Conservation (phyloP, 2,329 filamentous ascomycete species). For the Davidsoniella virescens region DNA sequence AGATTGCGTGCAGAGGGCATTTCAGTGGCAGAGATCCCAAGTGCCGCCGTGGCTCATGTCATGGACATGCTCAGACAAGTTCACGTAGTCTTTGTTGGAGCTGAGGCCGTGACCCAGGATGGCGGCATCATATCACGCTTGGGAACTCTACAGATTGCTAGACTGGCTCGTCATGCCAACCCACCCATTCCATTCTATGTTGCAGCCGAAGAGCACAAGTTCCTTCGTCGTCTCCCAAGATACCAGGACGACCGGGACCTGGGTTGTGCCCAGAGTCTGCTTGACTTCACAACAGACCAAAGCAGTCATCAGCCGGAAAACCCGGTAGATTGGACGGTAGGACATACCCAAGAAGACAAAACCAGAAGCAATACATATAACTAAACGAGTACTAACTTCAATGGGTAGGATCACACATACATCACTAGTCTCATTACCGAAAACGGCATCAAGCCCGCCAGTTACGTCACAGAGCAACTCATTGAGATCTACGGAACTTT, state of each 20-base stretch:
- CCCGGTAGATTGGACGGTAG: conserved; percentile 55
- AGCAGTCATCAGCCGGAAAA: conserved; percentile 30
- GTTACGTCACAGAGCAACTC: conserved; percentile 53
- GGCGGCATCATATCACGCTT: conserved; percentile 82
- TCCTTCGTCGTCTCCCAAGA: conserved; percentile 61
- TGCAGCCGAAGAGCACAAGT: conserved; percentile 91
- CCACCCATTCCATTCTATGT: conserved; percentile 62
- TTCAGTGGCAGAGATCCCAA: conserved; percentile 50
- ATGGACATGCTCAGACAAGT: conserved; percentile 42
- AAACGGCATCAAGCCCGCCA: conserved; percentile 53
- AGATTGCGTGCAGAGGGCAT: conserved; percentile 58
- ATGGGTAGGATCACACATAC: conserved; percentile 20
- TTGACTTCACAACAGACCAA: conserved; percentile 50
- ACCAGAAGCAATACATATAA: background rate
- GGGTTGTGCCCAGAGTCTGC: conserved; percentile 59
- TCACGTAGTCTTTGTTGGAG: conserved; percentile 49
- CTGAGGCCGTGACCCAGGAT: conserved; percentile 85
- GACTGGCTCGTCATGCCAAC: conserved; percentile 52
- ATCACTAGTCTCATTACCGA: conserved; percentile 64
- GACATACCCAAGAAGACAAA: conserved; percentile 15
- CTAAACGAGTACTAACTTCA: conserved; percentile 16
- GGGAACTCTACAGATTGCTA: conserved; percentile 72
- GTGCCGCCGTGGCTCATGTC: conserved; percentile 59
- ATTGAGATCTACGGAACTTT: conserved; percentile 43
- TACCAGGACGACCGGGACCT: conserved; percentile 54